Percentiles rank a stretch among this genome's conserved stretches.
These are phyloP conservation scores for Hymenotorrendiella dingleyae DNA, from an alignment of 2,329 filamentous ascomycete genomes.

Conservation along the genomic window DNA sequence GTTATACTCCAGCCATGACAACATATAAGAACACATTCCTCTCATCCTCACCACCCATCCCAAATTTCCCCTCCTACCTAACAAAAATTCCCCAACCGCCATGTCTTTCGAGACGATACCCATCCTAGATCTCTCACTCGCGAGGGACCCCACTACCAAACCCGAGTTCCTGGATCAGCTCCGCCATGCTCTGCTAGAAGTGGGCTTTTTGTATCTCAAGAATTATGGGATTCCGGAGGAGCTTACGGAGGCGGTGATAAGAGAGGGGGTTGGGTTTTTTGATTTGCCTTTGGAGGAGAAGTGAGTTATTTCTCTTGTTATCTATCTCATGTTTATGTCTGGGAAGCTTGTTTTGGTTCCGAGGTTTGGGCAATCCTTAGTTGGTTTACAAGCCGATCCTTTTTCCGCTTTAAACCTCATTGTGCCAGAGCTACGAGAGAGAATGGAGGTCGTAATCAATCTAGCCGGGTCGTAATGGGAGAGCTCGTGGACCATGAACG, in stretches of 20 bases:
- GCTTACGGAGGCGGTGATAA: slow-evolving; percentile 59
- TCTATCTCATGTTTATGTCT: not conserved
- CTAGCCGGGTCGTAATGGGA: too few species aligned
- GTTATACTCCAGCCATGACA: too few species aligned
- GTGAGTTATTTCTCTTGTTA: slow-evolving; percentile 33
- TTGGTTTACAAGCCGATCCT: too few species aligned
- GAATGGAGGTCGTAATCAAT: too few species aligned
- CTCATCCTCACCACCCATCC: too few species aligned
- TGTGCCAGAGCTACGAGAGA: too few species aligned
- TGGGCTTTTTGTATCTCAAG: slow-evolving; percentile 83
- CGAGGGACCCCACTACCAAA: slow-evolving; percentile 60
- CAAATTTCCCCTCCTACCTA: too few species aligned
- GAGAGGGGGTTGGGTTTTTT: slow-evolving; percentile 68
- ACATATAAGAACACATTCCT: too few species aligned
- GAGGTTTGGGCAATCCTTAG: too few species aligned
- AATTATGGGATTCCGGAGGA: slow-evolving; percentile 68
- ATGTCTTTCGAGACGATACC: slow-evolving; percentile 65
- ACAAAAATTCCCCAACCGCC: slow-evolving; percentile 4
- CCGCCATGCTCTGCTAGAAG: slow-evolving; percentile 71
- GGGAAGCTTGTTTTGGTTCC: not conserved
- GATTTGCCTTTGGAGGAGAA: slow-evolving; percentile 72
- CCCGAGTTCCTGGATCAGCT: slow-evolving; percentile 65
- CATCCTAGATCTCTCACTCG: slow-evolving; percentile 67
- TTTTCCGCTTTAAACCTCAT: too few species aligned
- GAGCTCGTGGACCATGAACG: too few species aligned